Evolutionary conservation across 2,329 filamentous ascomycete genomes (phyloP).

Genomic region (Coniochaeta hoffmannii): DNA sequence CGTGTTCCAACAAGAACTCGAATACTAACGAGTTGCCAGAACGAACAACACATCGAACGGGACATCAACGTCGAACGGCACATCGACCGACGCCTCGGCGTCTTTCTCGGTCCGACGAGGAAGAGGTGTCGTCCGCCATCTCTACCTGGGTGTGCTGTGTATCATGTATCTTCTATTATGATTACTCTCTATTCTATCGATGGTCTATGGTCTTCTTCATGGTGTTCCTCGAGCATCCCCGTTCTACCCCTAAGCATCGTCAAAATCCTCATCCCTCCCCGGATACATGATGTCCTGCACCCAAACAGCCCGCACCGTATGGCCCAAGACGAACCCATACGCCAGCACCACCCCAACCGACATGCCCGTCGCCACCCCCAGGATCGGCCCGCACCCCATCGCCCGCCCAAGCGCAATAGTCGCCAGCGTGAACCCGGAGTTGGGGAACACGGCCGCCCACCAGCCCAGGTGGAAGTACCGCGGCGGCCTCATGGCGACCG

Average conservation of each 20-base stretch:
- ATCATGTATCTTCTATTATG: background rate
- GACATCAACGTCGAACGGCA: background rate
- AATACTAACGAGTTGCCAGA: background rate
- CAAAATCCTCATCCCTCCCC: constrained; percentile 45
- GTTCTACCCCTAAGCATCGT: constrained; percentile 27
- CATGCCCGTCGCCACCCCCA: constrained; percentile 43
- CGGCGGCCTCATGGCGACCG: constrained; percentile 36
- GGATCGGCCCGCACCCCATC: constrained; percentile 34
- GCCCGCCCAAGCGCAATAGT: constrained; percentile 46
- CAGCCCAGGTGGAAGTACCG: constrained; percentile 52
- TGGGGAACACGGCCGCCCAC: constrained; percentile 59
- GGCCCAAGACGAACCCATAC: constrained; percentile 36
- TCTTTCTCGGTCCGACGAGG: background rate
- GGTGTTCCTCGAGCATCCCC: background rate
- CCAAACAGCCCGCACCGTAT: constrained; percentile 38
- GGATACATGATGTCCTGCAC: constrained; percentile 49
- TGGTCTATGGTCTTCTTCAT: too few species aligned
- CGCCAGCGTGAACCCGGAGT: constrained; percentile 50
- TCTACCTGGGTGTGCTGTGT: background rate
- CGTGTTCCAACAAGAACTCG: background rate
- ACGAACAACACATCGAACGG: background rate
- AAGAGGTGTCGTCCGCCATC: background rate
- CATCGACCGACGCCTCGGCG: background rate
- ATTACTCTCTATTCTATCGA: too few species aligned
- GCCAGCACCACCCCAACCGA: constrained; percentile 33